Evolutionary conservation across 805 yeast genomes (phyloP).

Genomic region (Candida ascalaphidarum): DNA sequence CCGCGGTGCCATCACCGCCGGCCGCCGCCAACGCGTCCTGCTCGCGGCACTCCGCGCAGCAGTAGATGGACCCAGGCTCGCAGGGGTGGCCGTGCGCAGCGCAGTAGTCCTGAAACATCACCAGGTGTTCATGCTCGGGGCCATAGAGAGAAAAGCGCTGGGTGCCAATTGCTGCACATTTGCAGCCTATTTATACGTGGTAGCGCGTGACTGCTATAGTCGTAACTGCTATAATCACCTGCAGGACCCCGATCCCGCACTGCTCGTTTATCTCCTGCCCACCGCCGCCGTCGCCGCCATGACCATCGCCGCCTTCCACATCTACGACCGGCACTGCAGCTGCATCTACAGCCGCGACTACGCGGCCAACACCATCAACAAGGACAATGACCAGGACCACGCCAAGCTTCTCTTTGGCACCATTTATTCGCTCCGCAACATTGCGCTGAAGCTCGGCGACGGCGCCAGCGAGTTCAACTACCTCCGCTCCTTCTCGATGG

Average conservation of each 20-base stretch:
- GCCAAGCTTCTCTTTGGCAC: constrained; percentile 84
- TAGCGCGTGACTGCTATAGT: too few relatives aligned
- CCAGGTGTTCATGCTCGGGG: not conserved
- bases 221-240: too few relatives aligned
- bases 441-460: constrained; percentile 48
- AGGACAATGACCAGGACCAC: constrained; percentile 54
- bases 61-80: constrained; percentile 11
- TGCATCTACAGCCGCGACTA: constrained; percentile 77
- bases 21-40: constrained; percentile 4
- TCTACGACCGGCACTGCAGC: constrained; percentile 85
- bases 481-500: constrained; percentile 56
- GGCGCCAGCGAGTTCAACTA: constrained; percentile 14
- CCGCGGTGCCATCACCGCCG: too few relatives aligned
- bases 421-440: constrained; percentile 67
- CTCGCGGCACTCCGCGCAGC: constrained; percentile 11
- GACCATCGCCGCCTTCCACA: constrained; percentile 80
- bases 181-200: too few relatives aligned
- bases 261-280: too few relatives aligned
- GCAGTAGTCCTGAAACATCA: constrained; percentile 13
- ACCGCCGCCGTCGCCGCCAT: constrained; percentile 12
- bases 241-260: too few relatives aligned
- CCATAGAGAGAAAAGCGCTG: too few relatives aligned
- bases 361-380: constrained; percentile 28
- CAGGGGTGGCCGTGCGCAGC: constrained; percentile 12
- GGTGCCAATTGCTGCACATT: too few relatives aligned